phyloP scores from a whole-genome alignment of 495 filamentous ascomycete genomes.

The Durotheca rogersii region DNA sequence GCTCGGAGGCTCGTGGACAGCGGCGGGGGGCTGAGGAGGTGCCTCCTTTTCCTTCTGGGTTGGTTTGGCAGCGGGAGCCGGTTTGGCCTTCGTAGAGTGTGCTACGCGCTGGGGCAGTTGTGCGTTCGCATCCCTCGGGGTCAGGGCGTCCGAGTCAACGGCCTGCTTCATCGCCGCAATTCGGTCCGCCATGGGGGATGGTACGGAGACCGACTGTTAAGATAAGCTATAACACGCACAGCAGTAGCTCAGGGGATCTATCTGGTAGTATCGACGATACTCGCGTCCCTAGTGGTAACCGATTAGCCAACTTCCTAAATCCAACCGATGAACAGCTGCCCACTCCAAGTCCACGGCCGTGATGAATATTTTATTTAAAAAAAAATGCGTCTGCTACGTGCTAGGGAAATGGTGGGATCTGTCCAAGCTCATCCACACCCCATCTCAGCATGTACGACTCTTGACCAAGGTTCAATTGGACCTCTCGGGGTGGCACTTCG shows the following conservation, averaged over 20 bases:
- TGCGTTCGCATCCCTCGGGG: constrained; percentile 69
- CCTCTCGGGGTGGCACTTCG: too few species aligned
- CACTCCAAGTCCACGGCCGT: too few species aligned
- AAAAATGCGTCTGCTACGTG: too few species aligned
- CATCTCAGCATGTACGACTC: neutral
- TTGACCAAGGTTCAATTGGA: neutral
- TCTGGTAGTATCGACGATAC: constrained; percentile 3
- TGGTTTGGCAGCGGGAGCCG: constrained; percentile 53
- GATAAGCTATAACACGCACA: constrained; percentile 9
- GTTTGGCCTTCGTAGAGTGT: constrained; percentile 55
- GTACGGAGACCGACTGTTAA: constrained; percentile 7
- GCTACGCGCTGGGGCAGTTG: constrained; percentile 45
- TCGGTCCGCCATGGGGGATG: constrained; percentile 35
- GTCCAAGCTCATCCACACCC: too few species aligned
- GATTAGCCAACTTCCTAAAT: constrained; percentile 5
- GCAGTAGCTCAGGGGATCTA: constrained; percentile 6
- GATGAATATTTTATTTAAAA: too few species aligned
- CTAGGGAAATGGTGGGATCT: too few species aligned
- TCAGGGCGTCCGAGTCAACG: constrained; percentile 66
- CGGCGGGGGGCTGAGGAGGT: constrained; percentile 72
- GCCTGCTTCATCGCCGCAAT: constrained; percentile 40
- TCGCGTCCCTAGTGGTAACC: constrained; percentile 4
- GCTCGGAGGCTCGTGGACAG: constrained; percentile 71
- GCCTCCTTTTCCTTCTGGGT: constrained; percentile 64
- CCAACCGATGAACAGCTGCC: too few species aligned